Evolutionary conservation across 2,329 filamentous ascomycete genomes (phyloP), one percentile per base, ranked within the genome.

Genomic region (Colletotrichum melonis): DNA sequence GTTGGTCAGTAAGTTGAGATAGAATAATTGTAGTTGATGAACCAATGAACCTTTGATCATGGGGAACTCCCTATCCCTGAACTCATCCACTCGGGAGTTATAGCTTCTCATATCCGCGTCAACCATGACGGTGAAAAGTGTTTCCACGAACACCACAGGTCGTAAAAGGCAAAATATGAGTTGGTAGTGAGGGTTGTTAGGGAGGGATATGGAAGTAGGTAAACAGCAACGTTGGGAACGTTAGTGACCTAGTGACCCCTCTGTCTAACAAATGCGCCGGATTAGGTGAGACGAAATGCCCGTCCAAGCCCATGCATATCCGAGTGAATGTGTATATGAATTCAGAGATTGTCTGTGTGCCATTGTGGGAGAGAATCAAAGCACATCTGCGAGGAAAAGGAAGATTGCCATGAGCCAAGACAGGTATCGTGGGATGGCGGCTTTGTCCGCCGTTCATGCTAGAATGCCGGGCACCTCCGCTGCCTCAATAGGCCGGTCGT

Each of bases 51-150:
- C 91, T 83, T 89, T 85, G 56, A 94, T 85, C 91, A 93, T 93
- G 30, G 92, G 92, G 81, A 91, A 94, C 77, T 94, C 92, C 42
- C 79, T 79, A 19, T 86, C 82, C 73, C 92, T 86, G 35, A 94
- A 85, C 16, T 79, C 79, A 79, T 93, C 91, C 22, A 94, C 86
- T 38, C 83, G 82, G 69, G 81, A 80, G 79, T 93, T 90, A 80
- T 94, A 94, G 74, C 76, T 73, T 75, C 72, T 76, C 35, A 30
- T 49, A 16, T 32, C 67, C 16, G 28, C 22, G 9, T 56, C 14
- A 9, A 46, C 32, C 71, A 73, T 73, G 30, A 16, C 35, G 30
- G 26, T 19, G 38, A 12, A 22, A 1, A 12, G n/a, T 55, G 30
- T 54, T 26, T 12, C 46, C 24, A n/a, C 5, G 6, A 35, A 49